Percentiles rank a stretch among this genome's conserved stretches.
phyloP scores from a whole-genome alignment of 2,329 filamentous ascomycete genomes.

The Pseudogymnoascus pannorum region DNA sequence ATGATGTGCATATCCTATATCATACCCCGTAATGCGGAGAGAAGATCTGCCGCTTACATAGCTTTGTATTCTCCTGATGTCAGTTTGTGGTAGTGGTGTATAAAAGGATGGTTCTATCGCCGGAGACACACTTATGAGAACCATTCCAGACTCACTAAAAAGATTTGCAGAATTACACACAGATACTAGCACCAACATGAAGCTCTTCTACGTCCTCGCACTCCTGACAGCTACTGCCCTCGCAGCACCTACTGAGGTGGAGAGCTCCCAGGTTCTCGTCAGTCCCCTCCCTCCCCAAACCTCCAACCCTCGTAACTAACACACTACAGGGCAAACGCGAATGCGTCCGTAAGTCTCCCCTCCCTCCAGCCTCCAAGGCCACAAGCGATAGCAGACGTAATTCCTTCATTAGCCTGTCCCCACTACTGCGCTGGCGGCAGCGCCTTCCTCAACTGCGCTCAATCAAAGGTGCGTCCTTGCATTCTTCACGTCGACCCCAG shows the following conservation, averaged over 20 bases:
- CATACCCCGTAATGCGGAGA: not conserved
- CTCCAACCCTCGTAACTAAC: not conserved
- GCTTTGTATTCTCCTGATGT: not conserved
- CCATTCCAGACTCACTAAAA: not conserved
- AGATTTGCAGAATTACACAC: not conserved
- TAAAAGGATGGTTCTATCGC: not conserved
- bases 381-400: not conserved
- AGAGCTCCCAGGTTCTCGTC: not conserved
- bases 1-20: not conserved
- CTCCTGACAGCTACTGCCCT: not conserved
- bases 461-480: not conserved
- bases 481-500: too few species aligned
- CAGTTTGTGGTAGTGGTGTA: not conserved
- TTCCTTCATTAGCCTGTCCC: not conserved
- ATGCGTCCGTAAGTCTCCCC: not conserved
- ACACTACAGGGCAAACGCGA: not conserved
- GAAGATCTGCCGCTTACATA: not conserved
- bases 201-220: not conserved
- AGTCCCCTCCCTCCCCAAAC: not conserved
- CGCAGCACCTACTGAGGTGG: not conserved
- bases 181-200: not conserved
- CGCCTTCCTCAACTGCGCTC: not conserved
- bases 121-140: not conserved
- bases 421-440: not conserved
- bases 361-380: not conserved